phyloP scores from a whole-genome alignment of 371 early-diverging fungal genomes.

The Mortierella sp. region DNA sequence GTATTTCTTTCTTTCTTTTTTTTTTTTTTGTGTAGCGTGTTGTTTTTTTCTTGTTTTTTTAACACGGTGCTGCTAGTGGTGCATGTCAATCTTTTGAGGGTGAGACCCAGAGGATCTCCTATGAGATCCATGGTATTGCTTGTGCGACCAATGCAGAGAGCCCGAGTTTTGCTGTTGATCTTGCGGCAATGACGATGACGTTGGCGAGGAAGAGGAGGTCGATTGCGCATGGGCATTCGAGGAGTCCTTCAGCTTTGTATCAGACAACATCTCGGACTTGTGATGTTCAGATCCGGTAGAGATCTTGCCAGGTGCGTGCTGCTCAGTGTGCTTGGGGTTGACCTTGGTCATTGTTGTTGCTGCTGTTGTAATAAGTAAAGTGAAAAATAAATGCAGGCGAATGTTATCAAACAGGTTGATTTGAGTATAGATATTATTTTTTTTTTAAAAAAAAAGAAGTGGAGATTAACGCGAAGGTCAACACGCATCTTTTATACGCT shows the following conservation, averaged over 20 bases:
- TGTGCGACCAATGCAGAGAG: constrained; percentile 5
- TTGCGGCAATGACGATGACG: too few relatives aligned
- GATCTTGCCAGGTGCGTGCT: background rate
- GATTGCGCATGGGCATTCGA: background rate
- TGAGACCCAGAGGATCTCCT: constrained; percentile 44
- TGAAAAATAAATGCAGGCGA: background rate
- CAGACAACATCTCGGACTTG: background rate
- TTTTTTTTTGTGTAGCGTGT: background rate
- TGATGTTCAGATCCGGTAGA: background rate
- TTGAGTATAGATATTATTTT: too few relatives aligned
- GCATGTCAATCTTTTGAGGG: constrained; percentile 40
- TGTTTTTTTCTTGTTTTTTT: too few relatives aligned
- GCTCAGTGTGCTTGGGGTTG: background rate
- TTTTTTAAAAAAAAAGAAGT: background rate
- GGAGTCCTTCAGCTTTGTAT: background rate
- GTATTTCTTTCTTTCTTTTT: constrained; percentile 1
- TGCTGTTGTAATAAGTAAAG: background rate
- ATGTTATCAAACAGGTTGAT: background rate
- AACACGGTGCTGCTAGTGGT: constrained; percentile 9
- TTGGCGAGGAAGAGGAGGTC: background rate
- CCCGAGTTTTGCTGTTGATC: background rate
- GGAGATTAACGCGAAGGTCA: background rate
- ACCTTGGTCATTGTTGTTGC: background rate
- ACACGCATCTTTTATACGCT: background rate
- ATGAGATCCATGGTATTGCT: constrained; percentile 27